Evolutionary conservation across 2,329 filamentous ascomycete genomes (phyloP).

Genomic region (Sclerotinia glacialis): DNA sequence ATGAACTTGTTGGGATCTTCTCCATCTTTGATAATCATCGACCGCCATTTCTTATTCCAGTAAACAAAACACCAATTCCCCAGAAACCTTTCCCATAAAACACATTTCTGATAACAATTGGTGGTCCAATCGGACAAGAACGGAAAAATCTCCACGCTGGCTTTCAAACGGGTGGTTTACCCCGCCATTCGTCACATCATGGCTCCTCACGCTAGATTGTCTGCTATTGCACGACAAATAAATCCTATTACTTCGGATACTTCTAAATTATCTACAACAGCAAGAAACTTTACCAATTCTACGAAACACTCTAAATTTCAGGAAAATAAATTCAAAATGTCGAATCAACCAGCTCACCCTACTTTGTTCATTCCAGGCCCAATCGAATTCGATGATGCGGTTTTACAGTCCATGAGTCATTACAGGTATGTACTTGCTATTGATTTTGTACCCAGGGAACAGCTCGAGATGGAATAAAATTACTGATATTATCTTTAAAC

Average conservation of each 20-base stretch:
- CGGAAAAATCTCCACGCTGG: conserved; percentile 15
- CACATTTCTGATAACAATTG: background rate
- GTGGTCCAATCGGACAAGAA: conserved; percentile 19
- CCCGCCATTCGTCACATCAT: conserved; percentile 26
- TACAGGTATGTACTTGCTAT: conserved; percentile 62
- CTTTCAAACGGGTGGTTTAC: conserved; percentile 23
- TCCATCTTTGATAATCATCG: background rate
- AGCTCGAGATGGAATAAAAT: background rate
- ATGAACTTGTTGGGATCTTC: background rate
- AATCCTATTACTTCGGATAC: conserved; percentile 17
- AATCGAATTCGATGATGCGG: conserved; percentile 97
- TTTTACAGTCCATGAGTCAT: conserved; percentile 91
- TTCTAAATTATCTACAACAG: background rate
- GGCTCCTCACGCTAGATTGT: conserved; percentile 34
- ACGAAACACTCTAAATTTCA: background rate
- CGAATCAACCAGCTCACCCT: conserved; percentile 58
- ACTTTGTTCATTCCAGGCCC: conserved; percentile 94
- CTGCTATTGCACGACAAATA: conserved; percentile 41
- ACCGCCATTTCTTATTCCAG: background rate
- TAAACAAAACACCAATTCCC: background rate
- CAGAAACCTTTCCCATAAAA: background rate
- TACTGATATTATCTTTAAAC: conserved; percentile 26
- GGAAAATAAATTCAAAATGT: conserved; percentile 47
- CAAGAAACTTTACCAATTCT: conserved; percentile 24
- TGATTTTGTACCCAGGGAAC: background rate